Evolutionary conservation across 139 green algal species (phyloP), one percentile per base, ranked within the genome.

Genomic region (Zygnema circumcarinatum): DNA sequence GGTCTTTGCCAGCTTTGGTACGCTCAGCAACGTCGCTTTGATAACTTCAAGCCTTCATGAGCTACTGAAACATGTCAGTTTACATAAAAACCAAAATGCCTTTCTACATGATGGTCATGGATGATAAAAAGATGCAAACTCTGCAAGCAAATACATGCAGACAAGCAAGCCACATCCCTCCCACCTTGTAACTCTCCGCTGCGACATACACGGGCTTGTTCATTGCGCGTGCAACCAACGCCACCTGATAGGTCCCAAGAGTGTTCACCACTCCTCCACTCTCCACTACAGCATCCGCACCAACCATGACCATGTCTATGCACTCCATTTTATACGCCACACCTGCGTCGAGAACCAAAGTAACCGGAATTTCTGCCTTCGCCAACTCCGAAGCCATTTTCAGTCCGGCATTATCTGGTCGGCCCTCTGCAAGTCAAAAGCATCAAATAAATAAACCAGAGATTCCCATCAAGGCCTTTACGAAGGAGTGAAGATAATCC

Each of bases 261-360:
- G 98, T 98, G 94, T 98, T 99, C 90, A 99, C 96, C 32, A 99
- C 89, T 25, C 96, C 96, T 16, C 96, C 96, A 69, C 95, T 98
- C 91, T 98, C 96, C 73, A 97, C 96, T 69, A 99, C 95, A 0
- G 93, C 96, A 87, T 98, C 96, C 0, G 96, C 96, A n/a, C 96
- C 96, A 47, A 97, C 91, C 53, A 99, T 90, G 75, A 98, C 96
- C 85, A 98, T 93, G 90, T 98, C 94, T 38, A 96, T 33, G 89
- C 88, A 80, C 78, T 97, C 94, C 92, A 98, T 94, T 2, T 90
- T 91, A 79, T 95, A 96, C 0, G 90, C 95, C n/a, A 96, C 95
- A 2, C 85, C 94, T 35, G 87, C 93, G 92, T 99, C 96, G 73
- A 98, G 86, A 32, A 98, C 88, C 39, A 98, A 81, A 0, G 93